Percentiles rank a stretch among this genome's conserved stretches.
phyloP scores from a whole-genome alignment of 2,329 filamentous ascomycete species.

The Colletotrichum cereale region DNA sequence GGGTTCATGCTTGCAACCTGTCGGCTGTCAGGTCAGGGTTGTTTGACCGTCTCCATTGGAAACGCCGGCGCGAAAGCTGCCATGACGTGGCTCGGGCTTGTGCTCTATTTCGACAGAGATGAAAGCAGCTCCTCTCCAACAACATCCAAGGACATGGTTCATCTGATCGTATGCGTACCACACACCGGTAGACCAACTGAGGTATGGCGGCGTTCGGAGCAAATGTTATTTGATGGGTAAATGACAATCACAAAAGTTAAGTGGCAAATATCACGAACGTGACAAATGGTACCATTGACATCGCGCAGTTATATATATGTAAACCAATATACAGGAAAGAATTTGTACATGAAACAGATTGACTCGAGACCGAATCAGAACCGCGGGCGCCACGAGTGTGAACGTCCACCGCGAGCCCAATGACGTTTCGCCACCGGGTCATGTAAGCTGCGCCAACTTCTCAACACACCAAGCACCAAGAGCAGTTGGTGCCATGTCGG shows the following conservation, averaged over 20 bases:
- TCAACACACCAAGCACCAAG: neutral
- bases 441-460: neutral
- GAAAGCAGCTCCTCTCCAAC: neutral
- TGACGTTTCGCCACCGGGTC: neutral
- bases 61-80: neutral
- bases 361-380: slow-evolving; percentile 11
- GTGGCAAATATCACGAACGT: neutral
- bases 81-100: neutral
- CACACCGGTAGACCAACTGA: no score
- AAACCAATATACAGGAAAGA: slow-evolving; percentile 36
- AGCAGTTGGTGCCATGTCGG: neutral
- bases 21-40: no score
- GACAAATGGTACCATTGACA: slow-evolving; percentile 35
- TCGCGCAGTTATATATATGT: slow-evolving; percentile 34
- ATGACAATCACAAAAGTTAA: neutral
- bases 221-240: neutral
- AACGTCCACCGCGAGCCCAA: slow-evolving; percentile 18
- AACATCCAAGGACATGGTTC: neutral
- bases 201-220: neutral
- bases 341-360: slow-evolving; percentile 37
- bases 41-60: neutral
- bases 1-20: slow-evolving; percentile 1
- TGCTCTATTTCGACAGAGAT: neutral
- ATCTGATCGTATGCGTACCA: neutral
- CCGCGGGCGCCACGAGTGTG: slow-evolving; percentile 20